These are phyloP conservation scores for Lepidium didymum DNA, from an alignment of 345 rosid species.

Conservation along the genomic window DNA sequence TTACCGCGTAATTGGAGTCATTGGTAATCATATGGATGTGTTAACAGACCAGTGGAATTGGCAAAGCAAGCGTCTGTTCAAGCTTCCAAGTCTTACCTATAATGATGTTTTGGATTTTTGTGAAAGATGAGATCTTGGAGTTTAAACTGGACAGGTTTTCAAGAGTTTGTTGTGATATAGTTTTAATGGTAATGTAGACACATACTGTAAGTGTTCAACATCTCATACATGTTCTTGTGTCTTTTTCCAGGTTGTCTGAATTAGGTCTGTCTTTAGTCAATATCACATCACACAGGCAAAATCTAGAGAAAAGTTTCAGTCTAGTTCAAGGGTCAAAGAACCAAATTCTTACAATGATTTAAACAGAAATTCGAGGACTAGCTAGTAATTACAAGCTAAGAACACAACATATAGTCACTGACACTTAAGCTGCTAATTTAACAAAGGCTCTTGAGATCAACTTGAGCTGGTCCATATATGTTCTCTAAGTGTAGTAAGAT, in stretches of 20 bases:
- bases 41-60: conserved; percentile 34
- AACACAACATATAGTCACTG: background rate
- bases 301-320: background rate
- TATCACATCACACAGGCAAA: background rate
- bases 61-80: conserved; percentile 43
- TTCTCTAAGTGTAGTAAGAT: conserved; percentile 33
- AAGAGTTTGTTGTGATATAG: background rate
- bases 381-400: background rate
- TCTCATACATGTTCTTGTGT: background rate
- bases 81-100: conserved; percentile 57
- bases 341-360: background rate
- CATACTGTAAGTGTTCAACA: background rate
- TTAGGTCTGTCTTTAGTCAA: background rate
- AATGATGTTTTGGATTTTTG: conserved; percentile 19
- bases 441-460: background rate
- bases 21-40: conserved; percentile 67
- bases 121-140: conserved; percentile 8
- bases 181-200: background rate
- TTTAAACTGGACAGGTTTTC: conserved; percentile 2
- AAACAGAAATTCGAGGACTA: background rate
- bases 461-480: background rate
- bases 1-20: conserved; percentile 39
- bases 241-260: background rate
- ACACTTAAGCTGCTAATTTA: background rate
- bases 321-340: background rate